A percentile compares a stretch with the other conserved stretches of the same genome.
Conservation (phyloP, 2,329 filamentous ascomycete species). For the Monosporascus sp. region DNA sequence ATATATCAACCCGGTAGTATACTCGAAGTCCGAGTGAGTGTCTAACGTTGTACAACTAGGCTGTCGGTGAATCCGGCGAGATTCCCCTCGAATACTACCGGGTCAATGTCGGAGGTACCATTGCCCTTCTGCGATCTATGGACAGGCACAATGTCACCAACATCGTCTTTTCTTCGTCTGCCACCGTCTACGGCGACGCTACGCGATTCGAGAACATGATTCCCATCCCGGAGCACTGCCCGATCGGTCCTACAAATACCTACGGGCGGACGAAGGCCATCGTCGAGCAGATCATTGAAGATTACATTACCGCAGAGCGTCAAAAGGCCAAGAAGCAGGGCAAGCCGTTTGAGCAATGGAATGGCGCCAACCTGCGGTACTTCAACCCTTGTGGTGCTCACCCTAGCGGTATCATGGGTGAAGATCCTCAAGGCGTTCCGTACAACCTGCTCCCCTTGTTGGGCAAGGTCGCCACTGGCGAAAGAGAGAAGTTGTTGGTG, state of each 20-base stretch:
- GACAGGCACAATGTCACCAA: conserved; percentile 85
- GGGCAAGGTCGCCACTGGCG: conserved; percentile 92
- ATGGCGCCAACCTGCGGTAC: conserved; percentile 88
- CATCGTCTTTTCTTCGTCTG: conserved; percentile 97
- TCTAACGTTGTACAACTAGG: conserved; percentile 45
- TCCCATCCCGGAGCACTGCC: conserved; percentile 94
- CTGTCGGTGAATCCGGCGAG: conserved; percentile 90
- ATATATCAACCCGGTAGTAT: too few relatives aligned
- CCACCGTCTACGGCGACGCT: conserved; percentile 96
- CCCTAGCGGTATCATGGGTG: conserved; percentile 94
- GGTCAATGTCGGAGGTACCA: conserved; percentile 91
- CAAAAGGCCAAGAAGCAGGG: conserved; percentile 76
- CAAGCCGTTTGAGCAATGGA: conserved; percentile 77
- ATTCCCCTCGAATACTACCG: conserved; percentile 97
- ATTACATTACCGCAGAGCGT: conserved; percentile 83
- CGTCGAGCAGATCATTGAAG: conserved; percentile 87
- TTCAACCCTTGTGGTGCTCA: conserved; percentile 97
- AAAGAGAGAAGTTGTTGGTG: conserved; percentile 88
- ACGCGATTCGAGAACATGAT: conserved; percentile 98
- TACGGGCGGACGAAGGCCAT: conserved; percentile 96
- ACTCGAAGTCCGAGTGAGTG: background rate
- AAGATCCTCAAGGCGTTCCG: conserved; percentile 91
- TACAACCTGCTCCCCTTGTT: conserved; percentile 94
- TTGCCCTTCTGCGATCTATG: conserved; percentile 84
- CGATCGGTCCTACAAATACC: conserved; percentile 92